Conservation (phyloP, 2,329 filamentous ascomycete genomes). For the Fonsecaea monophora region DNA sequence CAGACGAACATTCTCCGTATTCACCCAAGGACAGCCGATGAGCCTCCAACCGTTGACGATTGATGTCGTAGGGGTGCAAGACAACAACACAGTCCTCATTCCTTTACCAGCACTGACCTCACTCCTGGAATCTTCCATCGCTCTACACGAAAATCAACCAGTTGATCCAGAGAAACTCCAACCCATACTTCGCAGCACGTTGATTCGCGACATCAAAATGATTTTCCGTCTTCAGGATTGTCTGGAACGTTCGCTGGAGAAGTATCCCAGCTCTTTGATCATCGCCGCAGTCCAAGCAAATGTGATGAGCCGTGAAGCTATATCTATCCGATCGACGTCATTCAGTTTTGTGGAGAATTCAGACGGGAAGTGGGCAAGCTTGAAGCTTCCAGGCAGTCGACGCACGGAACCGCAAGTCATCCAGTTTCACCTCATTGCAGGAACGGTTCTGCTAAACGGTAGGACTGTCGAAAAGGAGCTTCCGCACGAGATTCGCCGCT, state of each 20-base stretch:
- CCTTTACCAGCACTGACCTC: constrained; percentile 33
- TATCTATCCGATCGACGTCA: background rate
- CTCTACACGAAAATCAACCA: constrained; percentile 57
- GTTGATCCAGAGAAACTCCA: constrained; percentile 48
- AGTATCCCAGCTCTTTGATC: constrained; percentile 6
- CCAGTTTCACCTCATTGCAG: constrained; percentile 56
- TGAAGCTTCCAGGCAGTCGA: background rate
- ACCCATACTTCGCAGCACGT: constrained; percentile 45
- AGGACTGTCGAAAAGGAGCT: constrained; percentile 58
- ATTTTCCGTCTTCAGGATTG: constrained; percentile 46
- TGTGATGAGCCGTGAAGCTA: constrained; percentile 8
- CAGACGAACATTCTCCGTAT: constrained; percentile 30
- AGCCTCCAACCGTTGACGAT: background rate
- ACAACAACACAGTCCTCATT: constrained; percentile 30
- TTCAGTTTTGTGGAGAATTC: constrained; percentile 12
- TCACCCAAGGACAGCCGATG: background rate
- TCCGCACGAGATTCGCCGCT: constrained; percentile 58
- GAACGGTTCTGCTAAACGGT: constrained; percentile 59
- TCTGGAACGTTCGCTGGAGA: constrained; percentile 49
- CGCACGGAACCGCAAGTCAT: constrained; percentile 44
- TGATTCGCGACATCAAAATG: constrained; percentile 59
- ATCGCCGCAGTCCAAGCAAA: constrained; percentile 6
- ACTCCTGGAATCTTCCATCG: constrained; percentile 52
- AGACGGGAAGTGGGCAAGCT: constrained; percentile 16
- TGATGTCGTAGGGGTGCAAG: constrained; percentile 16